Conservation (phyloP, 345 rosid species). For the Rhizophora apiculata region DNA sequence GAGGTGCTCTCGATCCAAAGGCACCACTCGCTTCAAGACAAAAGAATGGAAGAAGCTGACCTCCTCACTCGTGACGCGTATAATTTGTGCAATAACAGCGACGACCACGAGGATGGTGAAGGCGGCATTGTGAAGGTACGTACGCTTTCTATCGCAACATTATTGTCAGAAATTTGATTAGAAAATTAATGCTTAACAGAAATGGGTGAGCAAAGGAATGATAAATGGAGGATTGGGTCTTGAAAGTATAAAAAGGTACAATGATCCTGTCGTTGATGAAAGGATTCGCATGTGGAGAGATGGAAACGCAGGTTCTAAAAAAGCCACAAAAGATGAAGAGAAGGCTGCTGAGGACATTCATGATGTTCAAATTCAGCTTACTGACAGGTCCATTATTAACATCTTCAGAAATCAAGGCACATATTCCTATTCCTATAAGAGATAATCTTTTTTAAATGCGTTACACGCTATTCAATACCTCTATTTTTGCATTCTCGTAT, state of each 20-base stretch:
- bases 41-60: slow-evolving; percentile 43
- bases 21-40: slow-evolving; percentile 35
- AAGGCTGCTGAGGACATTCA: slow-evolving; percentile 32
- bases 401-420: too few relatives aligned
- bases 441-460: too few relatives aligned
- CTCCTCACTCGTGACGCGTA: slow-evolving; percentile 21
- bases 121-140: slow-evolving; percentile 36
- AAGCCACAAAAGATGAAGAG: slow-evolving; percentile 23
- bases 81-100: not conserved
- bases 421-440: too few relatives aligned
- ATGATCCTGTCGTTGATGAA: slow-evolving; percentile 45
- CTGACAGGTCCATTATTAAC: too few relatives aligned
- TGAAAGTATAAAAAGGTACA: slow-evolving; percentile 33
- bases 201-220: slow-evolving; percentile 20
- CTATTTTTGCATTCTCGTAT: too few relatives aligned
- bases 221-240: not conserved
- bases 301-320: slow-evolving; percentile 11
- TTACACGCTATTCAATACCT: too few relatives aligned
- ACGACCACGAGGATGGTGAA: not conserved
- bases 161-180: slow-evolving; percentile 42
- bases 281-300: slow-evolving; percentile 24
- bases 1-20: slow-evolving; percentile 37
- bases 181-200: slow-evolving; percentile 35
- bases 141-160: slow-evolving; percentile 28
- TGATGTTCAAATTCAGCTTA: slow-evolving; percentile 36